phyloP scores from a whole-genome alignment of 1,284 basidiomycete species.

The Peniophora sp. region DNA sequence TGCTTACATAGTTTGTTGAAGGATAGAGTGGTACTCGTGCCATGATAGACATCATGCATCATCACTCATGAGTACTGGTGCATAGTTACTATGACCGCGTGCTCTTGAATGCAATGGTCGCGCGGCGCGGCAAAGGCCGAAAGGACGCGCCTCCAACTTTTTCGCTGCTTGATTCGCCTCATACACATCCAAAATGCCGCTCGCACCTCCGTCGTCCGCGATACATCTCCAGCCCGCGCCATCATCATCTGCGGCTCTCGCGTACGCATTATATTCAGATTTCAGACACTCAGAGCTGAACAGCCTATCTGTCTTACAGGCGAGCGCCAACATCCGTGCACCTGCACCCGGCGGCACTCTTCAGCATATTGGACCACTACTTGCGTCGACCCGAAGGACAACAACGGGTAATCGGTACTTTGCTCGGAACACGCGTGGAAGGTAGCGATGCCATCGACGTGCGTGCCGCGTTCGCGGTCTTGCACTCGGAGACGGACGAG shows the following conservation, averaged over 20 bases:
- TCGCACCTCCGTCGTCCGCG: slow-evolving; percentile 61
- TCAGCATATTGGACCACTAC: slow-evolving; percentile 96
- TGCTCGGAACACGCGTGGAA: slow-evolving; percentile 82
- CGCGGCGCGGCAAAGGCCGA: too few relatives aligned
- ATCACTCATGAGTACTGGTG: too few relatives aligned
- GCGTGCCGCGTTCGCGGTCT: slow-evolving; percentile 79
- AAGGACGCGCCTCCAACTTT: slow-evolving; percentile 16
- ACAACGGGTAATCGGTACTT: slow-evolving; percentile 92
- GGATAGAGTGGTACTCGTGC: too few relatives aligned
- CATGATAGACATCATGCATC: too few relatives aligned
- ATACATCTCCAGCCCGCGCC: slow-evolving; percentile 47
- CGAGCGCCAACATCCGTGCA: slow-evolving; percentile 71
- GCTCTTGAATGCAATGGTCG: too few relatives aligned
- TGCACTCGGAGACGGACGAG: slow-evolving; percentile 87
- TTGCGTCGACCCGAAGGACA: slow-evolving; percentile 79
- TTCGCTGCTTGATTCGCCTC: slow-evolving; percentile 11
- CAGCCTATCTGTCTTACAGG: slow-evolving; percentile 22
- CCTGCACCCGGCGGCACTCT: slow-evolving; percentile 88
- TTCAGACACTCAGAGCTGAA: background rate
- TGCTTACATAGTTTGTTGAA: too few relatives aligned
- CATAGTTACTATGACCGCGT: too few relatives aligned
- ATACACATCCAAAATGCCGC: slow-evolving; percentile 44
- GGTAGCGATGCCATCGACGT: slow-evolving; percentile 45
- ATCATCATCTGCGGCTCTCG: slow-evolving; percentile 23
- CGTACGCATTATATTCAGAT: slow-evolving; percentile 17